Base-by-base conservation (phyloP, 768 basidiomycete genomes). In the Termitomyces sp. region DNA sequence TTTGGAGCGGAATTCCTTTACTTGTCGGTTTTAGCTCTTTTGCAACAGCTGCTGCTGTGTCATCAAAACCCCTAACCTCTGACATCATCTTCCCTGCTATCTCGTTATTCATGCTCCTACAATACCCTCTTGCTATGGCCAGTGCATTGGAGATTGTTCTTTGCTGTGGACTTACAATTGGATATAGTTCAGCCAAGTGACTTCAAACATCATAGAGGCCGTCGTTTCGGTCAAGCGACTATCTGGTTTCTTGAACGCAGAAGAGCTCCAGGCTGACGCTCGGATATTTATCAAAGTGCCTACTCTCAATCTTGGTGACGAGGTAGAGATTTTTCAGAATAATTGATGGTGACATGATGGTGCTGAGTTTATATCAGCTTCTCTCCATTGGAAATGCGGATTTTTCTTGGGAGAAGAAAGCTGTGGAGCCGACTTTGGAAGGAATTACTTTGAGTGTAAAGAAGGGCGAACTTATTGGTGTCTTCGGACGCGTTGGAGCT, bases 21-120 rank as follows among this genome's bases (percentile, higher is more conserved):
- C 72, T 91, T 3, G 90, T 92, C 5, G 88, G 88, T 12, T 88
- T 93, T 68, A 85, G 87, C 63, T 92, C 90, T 0, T 88, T 95
- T 60, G 84, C 89, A 7, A 79, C 79, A 0, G 89, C 89, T 7
- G 84, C 90, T 0, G 63, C 75, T 17, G 77, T 79, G 1, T 83
- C 84, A 5, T 68, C 77, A 0, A 77, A 67, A 28, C 90, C 93
- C 3, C 70, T 98, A 1, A 98, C 96, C 0, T 82, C 88, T 0
- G 94, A 97, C 58, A 74, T 93, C 49, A 95, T 98, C 59, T 98
- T 98, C 79, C 96, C 96, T n/a, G 85, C 91, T 0, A 93, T 98
- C 58, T 87, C 91, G 0, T 71, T 95, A 30, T 95, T 93, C 73
- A 86, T 90, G 83, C 75, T 96, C 0, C 73, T 96, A 30, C 84